A percentile compares a stretch with the other conserved stretches of the same genome.
phyloP scores from a whole-genome alignment of 2,329 filamentous ascomycete genomes.

The Scedosporium apiospermum region DNA sequence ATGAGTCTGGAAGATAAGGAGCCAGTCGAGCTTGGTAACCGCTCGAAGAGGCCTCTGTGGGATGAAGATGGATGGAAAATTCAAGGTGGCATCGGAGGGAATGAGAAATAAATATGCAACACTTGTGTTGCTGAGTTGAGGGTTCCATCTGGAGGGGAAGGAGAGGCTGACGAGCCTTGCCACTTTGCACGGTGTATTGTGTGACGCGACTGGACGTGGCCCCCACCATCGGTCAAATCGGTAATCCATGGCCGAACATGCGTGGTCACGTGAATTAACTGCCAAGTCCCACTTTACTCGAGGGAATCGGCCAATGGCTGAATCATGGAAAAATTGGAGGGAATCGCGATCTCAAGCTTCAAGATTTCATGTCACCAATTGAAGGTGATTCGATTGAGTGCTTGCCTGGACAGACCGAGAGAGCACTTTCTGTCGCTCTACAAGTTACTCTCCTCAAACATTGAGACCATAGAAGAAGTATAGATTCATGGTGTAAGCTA shows the following conservation, averaged over 20 bases:
- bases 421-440: background rate
- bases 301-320: background rate
- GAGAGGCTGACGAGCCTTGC: background rate
- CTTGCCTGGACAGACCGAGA: background rate
- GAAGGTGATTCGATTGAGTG: background rate
- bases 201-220: background rate
- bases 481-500: background rate
- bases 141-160: too few relatives aligned
- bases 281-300: background rate
- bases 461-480: background rate
- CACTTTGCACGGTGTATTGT: background rate
- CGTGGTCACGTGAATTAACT: background rate
- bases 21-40: too few relatives aligned
- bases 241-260: background rate
- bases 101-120: too few relatives aligned
- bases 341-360: background rate
- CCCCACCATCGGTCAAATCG: background rate
- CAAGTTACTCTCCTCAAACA: background rate
- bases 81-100: too few relatives aligned
- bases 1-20: too few relatives aligned
- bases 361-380: background rate
- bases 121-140: too few relatives aligned
- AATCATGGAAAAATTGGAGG: background rate
- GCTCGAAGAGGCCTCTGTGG: too few relatives aligned
- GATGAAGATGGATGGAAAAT: too few relatives aligned